Evolutionary conservation across 2,329 filamentous ascomycete species (phyloP), one percentile per base, ranked within the genome.

Genomic region (Teratosphaeriaceae sp.): DNA sequence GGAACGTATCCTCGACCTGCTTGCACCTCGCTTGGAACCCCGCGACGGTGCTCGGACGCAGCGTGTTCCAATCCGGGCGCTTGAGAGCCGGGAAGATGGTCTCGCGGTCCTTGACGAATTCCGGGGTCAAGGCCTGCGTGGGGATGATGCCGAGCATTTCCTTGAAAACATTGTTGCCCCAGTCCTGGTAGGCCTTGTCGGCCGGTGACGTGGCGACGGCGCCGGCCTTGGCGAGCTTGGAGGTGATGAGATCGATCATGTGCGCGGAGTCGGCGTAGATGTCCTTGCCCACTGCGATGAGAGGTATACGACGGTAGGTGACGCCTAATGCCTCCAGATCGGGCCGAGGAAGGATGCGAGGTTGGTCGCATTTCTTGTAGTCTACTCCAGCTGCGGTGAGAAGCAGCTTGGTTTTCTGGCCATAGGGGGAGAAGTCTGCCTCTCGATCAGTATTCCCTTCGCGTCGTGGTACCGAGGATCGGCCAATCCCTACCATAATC

Each of bases 231-330:
- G 40, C 43, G 7, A 55, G 49, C 13, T 47, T 22, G 7, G 42
- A 38, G 15, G 53, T 26, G 39, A 52, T 42, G 19, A 47, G 40
- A 21, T 55, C 47, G 38, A 56, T 50, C 36, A 61, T 56, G 15
- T 49, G 46, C 15, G 47, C 36, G 29, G 48, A 51, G 47, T 62
- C 59, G 38, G 43, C 47, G 49, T 59, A 62, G 44, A 62, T 44
- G 38, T 62, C 58, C 20, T 58, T 57, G 29, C 59, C 59, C 12
- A 62, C 45, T 9, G 58, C 50, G 11, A 62, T 44, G 38, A 62
- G 37, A 2, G 59, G 59, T 24, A 62, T 60, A 37, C 59, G 53
- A 18, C 59, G 55, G 46, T 60, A 60, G 6, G 54, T 58, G 36
- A 62, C 54, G 6, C 54, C 58, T 8, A 62, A 38, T 5, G 44